A percentile compares a stretch with the other conserved stretches of the same genome.
phyloP scores from a whole-genome alignment of 257 asterid genomes.

The Lithospermum erythrorhizon region DNA sequence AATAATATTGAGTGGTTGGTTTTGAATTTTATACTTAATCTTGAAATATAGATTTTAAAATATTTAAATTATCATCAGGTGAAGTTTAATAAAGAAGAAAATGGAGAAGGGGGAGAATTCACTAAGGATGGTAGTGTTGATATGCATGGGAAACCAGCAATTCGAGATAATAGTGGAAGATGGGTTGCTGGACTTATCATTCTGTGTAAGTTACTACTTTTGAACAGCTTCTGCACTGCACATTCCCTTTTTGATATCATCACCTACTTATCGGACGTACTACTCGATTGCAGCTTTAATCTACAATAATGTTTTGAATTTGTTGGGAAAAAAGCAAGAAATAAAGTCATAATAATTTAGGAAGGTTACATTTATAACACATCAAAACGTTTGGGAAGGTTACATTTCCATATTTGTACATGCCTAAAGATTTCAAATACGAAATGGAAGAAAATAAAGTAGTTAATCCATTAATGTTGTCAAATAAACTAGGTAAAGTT shows the following conservation, averaged over 20 bases:
- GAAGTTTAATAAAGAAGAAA: background rate
- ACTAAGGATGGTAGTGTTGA: constrained; percentile 1
- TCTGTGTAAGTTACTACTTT: background rate
- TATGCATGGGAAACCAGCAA: constrained; percentile 2
- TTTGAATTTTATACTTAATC: background rate
- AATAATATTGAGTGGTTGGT: background rate
- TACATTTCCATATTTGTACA: too few species aligned
- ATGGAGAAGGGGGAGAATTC: background rate
- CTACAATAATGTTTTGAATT: too few species aligned
- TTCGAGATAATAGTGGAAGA: background rate
- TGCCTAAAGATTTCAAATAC: too few species aligned
- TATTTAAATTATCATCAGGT: background rate
- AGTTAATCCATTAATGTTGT: too few species aligned
- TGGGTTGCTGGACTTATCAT: constrained; percentile 6
- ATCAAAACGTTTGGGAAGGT: too few species aligned
- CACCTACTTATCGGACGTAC: background rate
- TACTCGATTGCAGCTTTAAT: too few species aligned
- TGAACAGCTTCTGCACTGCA: background rate
- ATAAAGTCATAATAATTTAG: too few species aligned
- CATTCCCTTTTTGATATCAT: background rate
- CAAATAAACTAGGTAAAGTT: too few species aligned
- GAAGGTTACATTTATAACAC: too few species aligned
- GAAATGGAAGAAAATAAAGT: too few species aligned
- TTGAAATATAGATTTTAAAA: too few species aligned
- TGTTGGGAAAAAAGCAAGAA: too few species aligned